These are phyloP conservation scores for Barnettozyma californica DNA, from an alignment of 805 yeast genomes.

Conservation along the genomic window DNA sequence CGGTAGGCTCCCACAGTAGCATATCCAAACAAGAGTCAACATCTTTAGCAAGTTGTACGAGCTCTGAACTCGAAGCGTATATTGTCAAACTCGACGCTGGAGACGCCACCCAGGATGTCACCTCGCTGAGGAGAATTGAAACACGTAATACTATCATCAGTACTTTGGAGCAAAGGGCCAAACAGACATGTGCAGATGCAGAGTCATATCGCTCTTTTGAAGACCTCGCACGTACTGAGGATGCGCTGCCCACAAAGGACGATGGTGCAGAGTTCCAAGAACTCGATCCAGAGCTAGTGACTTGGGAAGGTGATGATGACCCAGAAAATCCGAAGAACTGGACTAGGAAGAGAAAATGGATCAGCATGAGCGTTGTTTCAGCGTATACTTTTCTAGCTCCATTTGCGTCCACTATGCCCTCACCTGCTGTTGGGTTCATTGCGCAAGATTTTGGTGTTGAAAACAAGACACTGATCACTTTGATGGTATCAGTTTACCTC, in stretches of 20 bases:
- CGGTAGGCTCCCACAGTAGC: not conserved
- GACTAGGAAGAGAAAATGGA: conserved; percentile 36
- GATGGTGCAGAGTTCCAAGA: conserved; percentile 44
- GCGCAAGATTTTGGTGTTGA: conserved; percentile 38
- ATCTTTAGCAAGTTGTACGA: not conserved
- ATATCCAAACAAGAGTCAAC: not conserved
- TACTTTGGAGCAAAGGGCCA: not conserved
- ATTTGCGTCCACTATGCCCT: conserved; percentile 52
- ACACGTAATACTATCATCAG: not conserved
- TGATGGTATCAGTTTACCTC: conserved; percentile 34
- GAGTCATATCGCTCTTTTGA: not conserved
- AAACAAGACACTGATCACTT: conserved; percentile 34
- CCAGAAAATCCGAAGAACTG: conserved; percentile 61
- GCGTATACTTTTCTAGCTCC: conserved; percentile 55
- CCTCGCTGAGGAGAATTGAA: not conserved
- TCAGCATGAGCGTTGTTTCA: conserved; percentile 42
- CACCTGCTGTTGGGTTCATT: conserved; percentile 53
- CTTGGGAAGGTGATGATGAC: conserved; percentile 62
- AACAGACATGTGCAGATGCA: not conserved
- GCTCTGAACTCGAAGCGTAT: not conserved
- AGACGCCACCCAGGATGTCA: not conserved
- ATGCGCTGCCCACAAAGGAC: conserved; percentile 27
- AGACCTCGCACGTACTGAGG: conserved; percentile 14
- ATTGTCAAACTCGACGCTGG: not conserved
- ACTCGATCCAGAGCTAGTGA: conserved; percentile 59